phyloP scores from a whole-genome alignment of 805 yeast genomes.

The Dipodascus albidus region DNA sequence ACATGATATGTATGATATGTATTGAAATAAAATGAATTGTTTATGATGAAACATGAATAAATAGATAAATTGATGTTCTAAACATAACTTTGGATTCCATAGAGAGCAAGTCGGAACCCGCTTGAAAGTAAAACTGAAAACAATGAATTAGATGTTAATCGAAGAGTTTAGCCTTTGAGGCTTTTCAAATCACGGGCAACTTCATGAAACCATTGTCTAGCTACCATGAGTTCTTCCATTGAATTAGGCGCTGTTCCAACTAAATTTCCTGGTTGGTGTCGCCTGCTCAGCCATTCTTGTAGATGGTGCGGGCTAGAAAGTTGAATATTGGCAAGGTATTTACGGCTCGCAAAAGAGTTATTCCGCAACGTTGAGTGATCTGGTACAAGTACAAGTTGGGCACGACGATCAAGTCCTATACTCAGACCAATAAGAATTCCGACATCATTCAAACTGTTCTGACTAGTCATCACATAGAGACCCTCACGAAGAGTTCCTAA shows the following conservation, averaged over 20 bases:
- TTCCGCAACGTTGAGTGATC: background rate
- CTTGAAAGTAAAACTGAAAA: background rate
- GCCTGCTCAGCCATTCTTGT: background rate
- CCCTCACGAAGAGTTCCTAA: background rate
- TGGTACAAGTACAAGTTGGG: background rate
- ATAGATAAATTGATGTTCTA: too few species aligned
- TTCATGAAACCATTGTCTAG: constrained; percentile 1
- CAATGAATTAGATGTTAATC: too few species aligned
- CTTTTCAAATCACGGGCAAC: background rate
- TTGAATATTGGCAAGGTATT: background rate
- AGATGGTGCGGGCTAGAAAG: background rate
- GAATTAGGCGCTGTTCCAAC: background rate
- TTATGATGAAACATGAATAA: background rate
- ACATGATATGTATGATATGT: background rate
- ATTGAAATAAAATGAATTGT: too few species aligned
- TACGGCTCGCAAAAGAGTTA: background rate
- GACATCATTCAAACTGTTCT: background rate
- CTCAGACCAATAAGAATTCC: background rate
- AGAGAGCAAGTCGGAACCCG: background rate
- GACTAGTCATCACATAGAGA: background rate
- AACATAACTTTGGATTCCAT: background rate
- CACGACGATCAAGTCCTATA: background rate
- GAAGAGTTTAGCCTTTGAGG: background rate
- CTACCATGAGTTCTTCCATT: background rate
- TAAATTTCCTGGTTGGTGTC: background rate